A percentile compares a stretch with the other conserved stretches of the same genome.
Conservation (phyloP, 2,329 filamentous ascomycete species). For the Tympanopsis confertula region DNA sequence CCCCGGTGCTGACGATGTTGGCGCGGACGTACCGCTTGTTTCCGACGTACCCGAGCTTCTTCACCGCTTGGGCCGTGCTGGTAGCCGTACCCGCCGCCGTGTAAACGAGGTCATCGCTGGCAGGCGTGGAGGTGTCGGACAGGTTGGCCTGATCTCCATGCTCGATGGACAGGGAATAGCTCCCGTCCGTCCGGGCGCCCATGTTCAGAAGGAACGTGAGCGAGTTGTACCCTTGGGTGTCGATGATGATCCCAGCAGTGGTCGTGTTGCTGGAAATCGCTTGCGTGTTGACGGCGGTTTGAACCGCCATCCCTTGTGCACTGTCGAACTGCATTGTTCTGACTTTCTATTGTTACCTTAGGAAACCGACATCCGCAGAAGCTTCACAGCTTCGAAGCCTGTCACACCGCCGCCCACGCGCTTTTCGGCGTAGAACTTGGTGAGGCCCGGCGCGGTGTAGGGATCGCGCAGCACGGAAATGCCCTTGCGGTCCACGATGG, state of each 20-base stretch:
- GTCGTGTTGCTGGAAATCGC: background rate
- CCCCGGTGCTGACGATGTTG: background rate
- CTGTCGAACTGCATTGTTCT: no score
- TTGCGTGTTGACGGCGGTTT: background rate
- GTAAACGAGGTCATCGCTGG: background rate
- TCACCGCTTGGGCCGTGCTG: background rate
- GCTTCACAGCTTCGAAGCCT: background rate
- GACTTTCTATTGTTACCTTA: no score
- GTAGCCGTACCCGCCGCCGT: background rate
- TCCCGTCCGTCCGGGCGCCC: background rate
- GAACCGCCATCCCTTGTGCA: no score
- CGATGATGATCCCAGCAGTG: background rate
- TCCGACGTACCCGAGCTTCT: background rate
- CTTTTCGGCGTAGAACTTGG: background rate
- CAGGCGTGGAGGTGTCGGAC: background rate
- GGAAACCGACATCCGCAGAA: no score
- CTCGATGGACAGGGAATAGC: background rate
- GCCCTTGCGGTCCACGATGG: background rate
- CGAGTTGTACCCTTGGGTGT: background rate
- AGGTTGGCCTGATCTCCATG: background rate
- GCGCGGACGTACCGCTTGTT: background rate
- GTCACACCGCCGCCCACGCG: background rate
- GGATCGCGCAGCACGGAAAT: background rate
- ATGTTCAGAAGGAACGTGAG: background rate
- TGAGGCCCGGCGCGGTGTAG: background rate